Evolutionary conservation across 2,329 filamentous ascomycete species (phyloP), one percentile per base, ranked within the genome.

Genomic region (Coleophoma cylindrospora): DNA sequence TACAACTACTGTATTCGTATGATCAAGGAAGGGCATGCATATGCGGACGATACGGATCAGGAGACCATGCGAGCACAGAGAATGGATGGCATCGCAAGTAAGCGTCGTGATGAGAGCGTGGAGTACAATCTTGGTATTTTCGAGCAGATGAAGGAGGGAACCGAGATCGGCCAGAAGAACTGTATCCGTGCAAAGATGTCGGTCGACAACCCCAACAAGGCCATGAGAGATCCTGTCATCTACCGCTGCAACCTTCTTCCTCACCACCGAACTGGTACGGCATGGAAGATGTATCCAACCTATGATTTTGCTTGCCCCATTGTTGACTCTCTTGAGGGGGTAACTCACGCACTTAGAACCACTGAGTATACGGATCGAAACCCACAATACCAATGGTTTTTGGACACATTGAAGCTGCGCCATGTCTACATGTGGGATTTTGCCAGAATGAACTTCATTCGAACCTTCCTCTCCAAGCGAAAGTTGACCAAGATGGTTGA

Each of bases 131-230:
- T 99, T 61, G 81, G 83, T 48, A 87, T 86, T 60, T 95, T 96
- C 59, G 87, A 91, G 64, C 88, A 94, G 75, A 99, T 99, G 94
- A 95, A 91, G 76, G 79, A 80, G 50, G 91, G 87, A 41, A 86
- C 83, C 3, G 80, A 86, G 45, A 84, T 91, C 68, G 94, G 94
- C 52, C 71, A 83, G 45, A 83, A 79, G 64, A 91, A 92, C 83
- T 96, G 90, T 72, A 95, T 99, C 58, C 87, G 94, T 53, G 94
- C 94, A 51, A 96, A 95, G 77, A 89, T 97, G 61, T 92, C 89
- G 1, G 82, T 88, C 60, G 89, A 95, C 68, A 87, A 94, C 71
- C 87, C 87, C 57, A 97, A 99, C 76, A 95, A 95, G 72, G 90
- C 94, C 48, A 85, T 97, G 81, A 82, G 94, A 57, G 94, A 99